Evolutionary conservation across 2,329 filamentous ascomycete genomes (phyloP), one percentile per base, ranked within the genome.

Genomic region (Botrytis hyacinthi): DNA sequence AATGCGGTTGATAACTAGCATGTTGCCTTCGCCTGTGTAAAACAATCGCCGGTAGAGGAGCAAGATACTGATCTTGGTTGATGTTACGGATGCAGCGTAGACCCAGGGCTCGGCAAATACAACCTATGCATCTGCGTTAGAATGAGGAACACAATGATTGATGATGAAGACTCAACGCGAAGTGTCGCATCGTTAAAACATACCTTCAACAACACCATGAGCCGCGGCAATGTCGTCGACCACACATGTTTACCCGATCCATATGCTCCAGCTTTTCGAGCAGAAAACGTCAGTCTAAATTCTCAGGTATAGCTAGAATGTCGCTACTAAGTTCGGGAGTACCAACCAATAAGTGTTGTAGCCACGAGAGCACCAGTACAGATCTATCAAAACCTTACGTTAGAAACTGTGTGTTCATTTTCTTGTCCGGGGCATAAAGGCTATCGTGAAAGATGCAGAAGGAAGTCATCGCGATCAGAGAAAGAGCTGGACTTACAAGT

Each of bases 81-180:
- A 68, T 54, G 65, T 68, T 68, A 68, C 65, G 42, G 65, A 37
- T 68, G 65, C 65, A 20, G 65, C 65, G 65, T 68, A 68, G 32
- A 68, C 65, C 65, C 65, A 68, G 46, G 65, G 65, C 65, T 68
- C 65, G 65, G 65, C 22, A 32, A 54, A 68, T 4, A 68, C 65
- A 51, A 68, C 44, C 65, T 68, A 68, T 14, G 65, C 29, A 40
- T 32, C 48, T 54, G 46, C 14, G 65, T 68, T 46, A 68, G 65
- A 68, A 54, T 29, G 65, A 18, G 32, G 29, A 68, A 35, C 22
- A 54, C n/a, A n/a, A 54, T 32, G 40, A 18, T 51, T 51, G 44
- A 51, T 51, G 29, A 4, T 26, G 20, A 61, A 37, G 16, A 40
- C 29, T 44, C 20, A 51, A 67, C 10, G 44, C 44, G 48, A 37